Percentiles rank a stretch among this genome's conserved stretches.
phyloP scores from a whole-genome alignment of 768 basidiomycete genomes.

The Russula abietina region DNA sequence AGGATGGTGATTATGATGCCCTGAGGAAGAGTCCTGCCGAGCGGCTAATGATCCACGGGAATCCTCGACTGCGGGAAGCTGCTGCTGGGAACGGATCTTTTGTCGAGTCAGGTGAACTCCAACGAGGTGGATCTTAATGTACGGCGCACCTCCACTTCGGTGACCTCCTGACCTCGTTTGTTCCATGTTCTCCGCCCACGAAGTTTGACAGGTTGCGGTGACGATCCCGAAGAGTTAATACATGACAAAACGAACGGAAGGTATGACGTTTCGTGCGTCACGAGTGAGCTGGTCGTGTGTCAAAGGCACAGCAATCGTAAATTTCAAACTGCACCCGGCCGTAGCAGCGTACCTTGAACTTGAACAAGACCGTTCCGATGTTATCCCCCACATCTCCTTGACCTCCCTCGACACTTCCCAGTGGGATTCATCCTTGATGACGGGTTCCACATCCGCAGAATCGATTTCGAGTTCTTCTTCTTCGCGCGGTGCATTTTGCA shows the following conservation, averaged over 20 bases:
- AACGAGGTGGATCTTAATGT: neutral
- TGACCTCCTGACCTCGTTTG: slow-evolving; percentile 25
- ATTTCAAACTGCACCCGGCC: neutral
- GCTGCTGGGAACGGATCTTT: slow-evolving; percentile 20
- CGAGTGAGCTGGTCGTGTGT: slow-evolving; percentile 8
- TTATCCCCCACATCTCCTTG: slow-evolving; percentile 19
- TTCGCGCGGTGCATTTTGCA: slow-evolving; percentile 18
- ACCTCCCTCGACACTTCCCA: slow-evolving; percentile 22
- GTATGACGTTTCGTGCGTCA: slow-evolving; percentile 23
- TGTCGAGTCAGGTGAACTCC: slow-evolving; percentile 9
- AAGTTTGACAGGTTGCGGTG: slow-evolving; percentile 14
- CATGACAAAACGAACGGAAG: slow-evolving; percentile 22
- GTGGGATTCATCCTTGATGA: slow-evolving; percentile 15
- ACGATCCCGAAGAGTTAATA: slow-evolving; percentile 18
- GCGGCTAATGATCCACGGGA: slow-evolving; percentile 13
- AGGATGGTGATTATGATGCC: neutral
- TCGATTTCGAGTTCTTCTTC: neutral
- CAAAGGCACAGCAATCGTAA: neutral
- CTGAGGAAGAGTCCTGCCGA: slow-evolving; percentile 3
- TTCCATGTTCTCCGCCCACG: slow-evolving; percentile 24
- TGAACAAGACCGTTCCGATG: neutral
- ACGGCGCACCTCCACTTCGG: slow-evolving; percentile 12
- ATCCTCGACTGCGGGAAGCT: slow-evolving; percentile 3
- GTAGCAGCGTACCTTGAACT: slow-evolving; percentile 13
- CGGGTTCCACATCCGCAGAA: neutral